phyloP scores from a whole-genome alignment of 331 rosid genomes.

The Ulmus americana region DNA sequence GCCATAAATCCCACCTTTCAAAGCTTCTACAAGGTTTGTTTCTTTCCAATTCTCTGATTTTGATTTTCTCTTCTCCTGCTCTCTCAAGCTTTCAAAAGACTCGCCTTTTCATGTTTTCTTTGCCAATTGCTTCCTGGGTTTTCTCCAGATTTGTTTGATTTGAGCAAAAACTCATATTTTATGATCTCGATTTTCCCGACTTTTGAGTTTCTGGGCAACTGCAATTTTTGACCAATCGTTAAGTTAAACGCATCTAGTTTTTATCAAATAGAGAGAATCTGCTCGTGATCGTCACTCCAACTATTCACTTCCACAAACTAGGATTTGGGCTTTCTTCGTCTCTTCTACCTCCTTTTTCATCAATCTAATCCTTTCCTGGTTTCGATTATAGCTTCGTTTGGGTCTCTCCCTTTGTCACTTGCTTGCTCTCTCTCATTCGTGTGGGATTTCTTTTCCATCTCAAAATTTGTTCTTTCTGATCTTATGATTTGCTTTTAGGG shows the following conservation, averaged over 20 bases:
- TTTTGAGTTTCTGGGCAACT: slow-evolving; percentile 8
- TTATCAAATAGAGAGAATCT: slow-evolving; percentile 1
- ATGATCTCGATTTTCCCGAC: slow-evolving; percentile 17
- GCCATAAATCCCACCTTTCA: not conserved
- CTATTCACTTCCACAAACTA: slow-evolving; percentile 15
- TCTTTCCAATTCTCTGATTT: slow-evolving; percentile 13
- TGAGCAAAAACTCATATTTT: slow-evolving; percentile 2
- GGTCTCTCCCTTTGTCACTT: not conserved
- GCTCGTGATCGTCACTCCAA: slow-evolving; percentile 9
- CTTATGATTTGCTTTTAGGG: not conserved
- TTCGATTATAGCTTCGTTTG: not conserved
- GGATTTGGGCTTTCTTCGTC: slow-evolving; percentile 18
- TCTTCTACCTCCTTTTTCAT: not conserved
- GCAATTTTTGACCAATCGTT: slow-evolving; percentile 1
- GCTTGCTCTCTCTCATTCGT: not conserved
- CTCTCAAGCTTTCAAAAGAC: not conserved
- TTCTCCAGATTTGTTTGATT: not conserved
- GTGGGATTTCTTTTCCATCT: not conserved
- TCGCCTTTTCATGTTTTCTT: not conserved
- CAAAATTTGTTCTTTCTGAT: slow-evolving; percentile 2
- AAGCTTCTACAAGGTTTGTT: slow-evolving; percentile 5
- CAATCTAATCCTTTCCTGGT: not conserved
- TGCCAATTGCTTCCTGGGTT: slow-evolving; percentile 5
- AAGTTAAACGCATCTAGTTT: not conserved
- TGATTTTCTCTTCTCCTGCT: slow-evolving; percentile 1